Conservation (phyloP, 2,329 filamentous ascomycete genomes). For the Chaetomiaceae sp. region DNA sequence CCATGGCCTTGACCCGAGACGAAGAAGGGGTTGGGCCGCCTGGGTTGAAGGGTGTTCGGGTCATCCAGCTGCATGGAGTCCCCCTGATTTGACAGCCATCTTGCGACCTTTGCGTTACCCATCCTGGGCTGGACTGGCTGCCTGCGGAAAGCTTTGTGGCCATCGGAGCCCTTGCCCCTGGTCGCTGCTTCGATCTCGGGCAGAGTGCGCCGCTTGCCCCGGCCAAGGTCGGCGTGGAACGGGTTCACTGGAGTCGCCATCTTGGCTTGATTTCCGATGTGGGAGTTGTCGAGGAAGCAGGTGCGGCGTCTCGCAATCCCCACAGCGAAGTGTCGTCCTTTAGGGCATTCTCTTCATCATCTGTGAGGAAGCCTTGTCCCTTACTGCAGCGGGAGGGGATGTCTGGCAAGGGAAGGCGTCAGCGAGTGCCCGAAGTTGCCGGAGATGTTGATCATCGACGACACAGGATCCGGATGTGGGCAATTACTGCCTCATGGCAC, state of each 20-base stretch:
- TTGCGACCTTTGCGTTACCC: not conserved
- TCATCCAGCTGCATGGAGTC: not conserved
- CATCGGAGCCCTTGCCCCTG: not conserved
- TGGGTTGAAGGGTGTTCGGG: not conserved
- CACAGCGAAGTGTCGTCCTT: not conserved
- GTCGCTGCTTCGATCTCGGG: slow-evolving; percentile 2
- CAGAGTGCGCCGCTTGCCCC: slow-evolving; percentile 1
- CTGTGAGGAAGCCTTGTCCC: too few species aligned
- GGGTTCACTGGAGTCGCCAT: slow-evolving; percentile 7
- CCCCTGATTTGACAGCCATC: not conserved
- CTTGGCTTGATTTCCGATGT: not conserved
- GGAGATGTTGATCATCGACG: not conserved
- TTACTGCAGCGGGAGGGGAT: not conserved
- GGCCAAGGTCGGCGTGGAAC: not conserved
- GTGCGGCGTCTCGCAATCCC: not conserved
- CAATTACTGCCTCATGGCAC: not conserved
- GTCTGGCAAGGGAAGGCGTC: not conserved
- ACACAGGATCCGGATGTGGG: not conserved
- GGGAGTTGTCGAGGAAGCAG: not conserved
- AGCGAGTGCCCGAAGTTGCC: not conserved
- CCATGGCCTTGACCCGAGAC: not conserved
- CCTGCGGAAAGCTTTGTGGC: not conserved
- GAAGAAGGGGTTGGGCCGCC: not conserved
- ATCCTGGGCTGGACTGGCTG: not conserved
- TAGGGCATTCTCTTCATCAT: not conserved